phyloP scores from a whole-genome alignment of 176 grass and related monocot species.

The Oropetium thomaeum region DNA sequence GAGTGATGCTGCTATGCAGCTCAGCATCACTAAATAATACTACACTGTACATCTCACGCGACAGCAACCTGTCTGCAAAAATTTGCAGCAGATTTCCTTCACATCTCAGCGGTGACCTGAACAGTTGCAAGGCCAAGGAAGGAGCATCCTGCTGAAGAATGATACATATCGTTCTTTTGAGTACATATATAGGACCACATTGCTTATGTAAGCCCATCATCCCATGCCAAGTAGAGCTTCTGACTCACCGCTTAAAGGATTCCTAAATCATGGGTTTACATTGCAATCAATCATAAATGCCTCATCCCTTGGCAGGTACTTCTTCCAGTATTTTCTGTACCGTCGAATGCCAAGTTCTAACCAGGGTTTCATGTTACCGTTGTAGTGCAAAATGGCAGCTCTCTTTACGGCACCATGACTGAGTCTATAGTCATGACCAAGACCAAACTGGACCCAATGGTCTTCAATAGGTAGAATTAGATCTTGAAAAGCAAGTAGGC shows the following conservation, averaged over 20 bases:
- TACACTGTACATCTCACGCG: conserved; percentile 7
- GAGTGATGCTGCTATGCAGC: background rate
- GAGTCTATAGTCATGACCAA: conserved; percentile 69
- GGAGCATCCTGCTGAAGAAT: background rate
- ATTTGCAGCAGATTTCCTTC: background rate
- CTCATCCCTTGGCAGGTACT: conserved; percentile 55
- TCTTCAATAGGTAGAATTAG: conserved; percentile 48
- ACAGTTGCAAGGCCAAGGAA: background rate
- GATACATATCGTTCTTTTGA: background rate
- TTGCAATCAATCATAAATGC: conserved; percentile 70
- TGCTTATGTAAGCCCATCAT: too few species aligned
- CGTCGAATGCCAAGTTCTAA: conserved; percentile 57
- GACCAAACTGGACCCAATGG: conserved; percentile 47
- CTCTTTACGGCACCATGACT: conserved; percentile 42
- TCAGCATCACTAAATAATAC: background rate
- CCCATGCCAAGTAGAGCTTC: background rate
- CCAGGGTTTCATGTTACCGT: conserved; percentile 90
- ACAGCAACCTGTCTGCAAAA: background rate
- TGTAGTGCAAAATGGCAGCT: conserved; percentile 57
- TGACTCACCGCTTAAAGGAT: background rate
- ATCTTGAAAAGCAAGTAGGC: conserved; percentile 61
- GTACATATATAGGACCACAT: too few species aligned
- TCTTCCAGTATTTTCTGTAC: conserved; percentile 82
- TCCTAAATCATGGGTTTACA: conserved; percentile 52
- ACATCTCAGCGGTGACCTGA: conserved; percentile 1